phyloP scores from a whole-genome alignment of 805 yeast species.

The Ogataea populi-albae region DNA sequence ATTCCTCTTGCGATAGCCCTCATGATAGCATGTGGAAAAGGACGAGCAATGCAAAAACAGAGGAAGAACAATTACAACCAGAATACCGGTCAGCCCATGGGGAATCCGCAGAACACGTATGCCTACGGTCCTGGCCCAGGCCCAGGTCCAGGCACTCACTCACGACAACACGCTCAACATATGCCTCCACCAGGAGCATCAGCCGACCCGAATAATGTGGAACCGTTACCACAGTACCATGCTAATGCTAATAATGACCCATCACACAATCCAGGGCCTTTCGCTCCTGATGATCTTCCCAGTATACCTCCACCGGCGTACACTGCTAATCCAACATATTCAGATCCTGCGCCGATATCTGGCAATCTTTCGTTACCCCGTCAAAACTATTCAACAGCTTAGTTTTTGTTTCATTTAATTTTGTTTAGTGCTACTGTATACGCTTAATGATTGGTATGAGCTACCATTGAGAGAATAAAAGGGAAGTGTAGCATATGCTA shows the following conservation, averaged over 20 bases:
- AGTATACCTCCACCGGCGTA: constrained; percentile 1
- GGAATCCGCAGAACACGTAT: background rate
- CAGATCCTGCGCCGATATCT: constrained; percentile 1
- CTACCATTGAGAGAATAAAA: too few relatives aligned
- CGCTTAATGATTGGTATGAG: too few relatives aligned
- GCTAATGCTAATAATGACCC: background rate
- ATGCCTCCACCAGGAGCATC: too few relatives aligned
- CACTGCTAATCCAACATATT: background rate
- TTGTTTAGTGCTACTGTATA: too few relatives aligned
- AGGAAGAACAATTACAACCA: background rate
- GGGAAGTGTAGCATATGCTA: too few relatives aligned
- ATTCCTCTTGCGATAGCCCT: constrained; percentile 1
- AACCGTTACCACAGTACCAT: constrained; percentile 1
- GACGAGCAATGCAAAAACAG: background rate
- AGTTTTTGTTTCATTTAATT: too few relatives aligned
- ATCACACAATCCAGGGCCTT: too few relatives aligned
- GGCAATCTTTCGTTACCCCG: constrained; percentile 1
- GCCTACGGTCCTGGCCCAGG: too few relatives aligned
- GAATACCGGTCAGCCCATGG: background rate
- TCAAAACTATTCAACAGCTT: too few relatives aligned
- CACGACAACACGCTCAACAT: too few relatives aligned
- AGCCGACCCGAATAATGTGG: too few relatives aligned
- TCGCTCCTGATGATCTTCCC: background rate
- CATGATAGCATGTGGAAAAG: background rate
- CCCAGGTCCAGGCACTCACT: too few relatives aligned